Evolutionary conservation across 345 rosid species (phyloP), one percentile per base, ranked within the genome.

Genomic region (Heritiera fomes): DNA sequence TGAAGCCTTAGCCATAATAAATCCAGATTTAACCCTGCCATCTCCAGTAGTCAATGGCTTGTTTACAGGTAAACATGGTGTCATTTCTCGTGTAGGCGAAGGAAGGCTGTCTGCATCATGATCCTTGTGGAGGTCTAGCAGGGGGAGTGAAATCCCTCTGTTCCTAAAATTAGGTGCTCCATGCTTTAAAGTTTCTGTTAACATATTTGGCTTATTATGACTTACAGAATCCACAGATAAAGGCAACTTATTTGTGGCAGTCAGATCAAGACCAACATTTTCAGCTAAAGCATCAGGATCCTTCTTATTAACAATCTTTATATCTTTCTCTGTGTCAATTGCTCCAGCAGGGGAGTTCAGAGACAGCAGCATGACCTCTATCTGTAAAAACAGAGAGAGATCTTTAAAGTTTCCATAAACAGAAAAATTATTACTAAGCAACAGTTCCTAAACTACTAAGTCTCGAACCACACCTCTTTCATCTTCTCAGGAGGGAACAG

Each of bases 21-120:
- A 46, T 28, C 76, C 81, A 70, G 88, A 80, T 72, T 77, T 88
- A 81, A 53, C 78, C 79, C 78, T 77, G 34, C 84, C 77, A 80
- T 86, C 89, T 38, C 86, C 91, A 77, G 71, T 85, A 53, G 78
- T 3, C 64, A 75, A 75, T 58, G 84, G 68, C 76, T 80, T 84
- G 52, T 86, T 82, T 13, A 83, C 71, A 34, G 89, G 88, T 55
- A 89, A 77, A 63, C 80, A 79, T n/a, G 92, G 93, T 23, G 90
- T 79, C 47, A 89, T 82, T 82, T 91, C 94, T 72, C 89, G 89
- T 62, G 99, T 97, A 30, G 99, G 99, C 13, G 98, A 97, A 6
- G 99, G 98, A 80, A 97, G 97, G 79, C 94, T 93, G 86, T 97
- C 97, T 53, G 79, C 90, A 79, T 97, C 99, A 80, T 97, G 99